Base-by-base conservation (phyloP, 768 basidiomycete genomes). In the Boletus tomentosulus region DNA sequence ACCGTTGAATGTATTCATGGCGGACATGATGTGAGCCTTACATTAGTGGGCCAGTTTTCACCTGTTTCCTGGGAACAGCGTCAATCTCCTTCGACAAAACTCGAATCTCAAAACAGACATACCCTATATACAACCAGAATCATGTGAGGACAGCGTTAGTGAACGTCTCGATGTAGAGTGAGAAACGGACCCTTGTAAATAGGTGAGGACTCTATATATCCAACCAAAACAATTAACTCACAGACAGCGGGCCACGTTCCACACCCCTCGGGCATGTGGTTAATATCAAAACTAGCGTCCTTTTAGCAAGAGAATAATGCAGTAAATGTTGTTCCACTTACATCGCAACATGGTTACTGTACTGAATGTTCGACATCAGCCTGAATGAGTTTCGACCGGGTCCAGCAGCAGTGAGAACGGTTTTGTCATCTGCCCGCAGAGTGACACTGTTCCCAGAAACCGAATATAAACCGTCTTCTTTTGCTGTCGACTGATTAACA, bases 381-480 rank as follows among this genome's bases (percentile, higher is more conserved):
- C 74, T 66, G 53, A 76, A 74, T 2, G 73, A 72, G 37, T 69
- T 68, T 41, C 75, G 62, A 42, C 74, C 75, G 0, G 72, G 62
- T 7, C 63, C 71, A 9, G 46, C 46, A 8, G 72, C 6, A 7
- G 39, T 58, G 11, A 76, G 66, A 11, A 58, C 55, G 10, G 74
- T 72, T 13, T 56, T 66, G 41, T 64, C 25, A 44, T 75, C 74
- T 4, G 71, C 66, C 3, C 69, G 63, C 22, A 76, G 54, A 24
- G 60, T 67, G 15, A 74, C 62, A 6, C 58, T 55, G 57, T 79
- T 72, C 15, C 74, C 76, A 15, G 74, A 74, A 4, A 83, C 73
- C 56, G 72, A 85, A 3, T 83, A 85, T 48, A 89, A 63, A 60
- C 87, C 85, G 47, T 76, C 65, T 11, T 70, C 67, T 27, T 72